Base-by-base conservation (phyloP, 768 basidiomycete species). In the Multifurca ochricompacta region DNA sequence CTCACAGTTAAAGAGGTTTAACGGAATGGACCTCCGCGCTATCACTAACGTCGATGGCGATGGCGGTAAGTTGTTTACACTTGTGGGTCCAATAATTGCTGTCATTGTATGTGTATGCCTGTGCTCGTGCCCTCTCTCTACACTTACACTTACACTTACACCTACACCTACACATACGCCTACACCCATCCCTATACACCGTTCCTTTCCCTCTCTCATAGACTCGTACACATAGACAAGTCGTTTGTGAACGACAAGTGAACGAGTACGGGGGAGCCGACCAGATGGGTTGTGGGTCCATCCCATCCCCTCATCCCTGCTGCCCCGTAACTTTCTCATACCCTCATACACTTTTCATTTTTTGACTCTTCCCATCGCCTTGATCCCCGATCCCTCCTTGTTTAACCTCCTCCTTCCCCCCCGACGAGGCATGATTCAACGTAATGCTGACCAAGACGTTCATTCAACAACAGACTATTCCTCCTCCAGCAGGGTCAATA, bases 271-370 rank as follows among this genome's bases (percentile, higher is more conserved):
- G 18, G 32, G 48, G 46, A 44, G 54, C 47, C 56, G 39, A 58
- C 23, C 40, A 28, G 32, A 54, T 58, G 53, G 57, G 23, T 54
- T 59, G 58, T 59, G 59, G 56, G 51, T 53, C 59, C 59, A 50
- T 40, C 19, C 16, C 39, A 44, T n/a, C 23, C 44, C 37, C 37
- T 43, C 27, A 14, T 53, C n/a, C 18, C 16, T 11, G 28, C 36
- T 28, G 23, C 10, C 32, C 23, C 43, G 18, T 28, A 3, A 31
- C 21, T 31, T 43, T 37, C n/a, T 30, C 45, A 55, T 37, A 19
- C 34, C 35, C 54, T 39, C n/a, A n/a, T n/a, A n/a, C n/a, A n/a
- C n/a, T n/a, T n/a, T n/a, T n/a, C n/a, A n/a, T n/a, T n/a, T n/a
- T n/a, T n/a, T n/a, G n/a, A n/a, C n/a, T n/a, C n/a, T n/a, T n/a